Evolutionary conservation across 1,284 basidiomycete species (phyloP).

Genomic region (Earliella scabrosa): DNA sequence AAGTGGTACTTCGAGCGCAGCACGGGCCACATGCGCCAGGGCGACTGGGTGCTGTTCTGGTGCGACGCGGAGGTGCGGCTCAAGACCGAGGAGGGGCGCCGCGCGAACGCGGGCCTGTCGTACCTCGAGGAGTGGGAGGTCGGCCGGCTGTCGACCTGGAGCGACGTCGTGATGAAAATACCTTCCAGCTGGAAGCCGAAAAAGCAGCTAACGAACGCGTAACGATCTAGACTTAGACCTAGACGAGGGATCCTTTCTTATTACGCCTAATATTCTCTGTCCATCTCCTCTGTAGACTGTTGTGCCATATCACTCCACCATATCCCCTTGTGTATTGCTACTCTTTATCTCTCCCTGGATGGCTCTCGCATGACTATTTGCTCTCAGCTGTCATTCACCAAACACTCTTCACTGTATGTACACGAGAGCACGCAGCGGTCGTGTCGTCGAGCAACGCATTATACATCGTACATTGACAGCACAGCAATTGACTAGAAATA

Average conservation of each 20-base stretch:
- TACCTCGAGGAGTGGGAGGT: slow-evolving; percentile 85
- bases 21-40: slow-evolving; percentile 87
- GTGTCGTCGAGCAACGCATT: background rate
- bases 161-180: slow-evolving; percentile 73
- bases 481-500: background rate
- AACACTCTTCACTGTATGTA: background rate
- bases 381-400: background rate
- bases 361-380: background rate
- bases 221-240: background rate
- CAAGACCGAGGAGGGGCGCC: slow-evolving; percentile 66
- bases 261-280: background rate
- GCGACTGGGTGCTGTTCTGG: slow-evolving; percentile 95
- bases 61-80: slow-evolving; percentile 92
- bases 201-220: slow-evolving; percentile 27
- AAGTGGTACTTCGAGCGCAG: slow-evolving; percentile 99
- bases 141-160: slow-evolving; percentile 80
- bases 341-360: background rate
- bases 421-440: background rate
- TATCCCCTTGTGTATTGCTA: slow-evolving; percentile 15
- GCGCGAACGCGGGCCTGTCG: slow-evolving; percentile 63
- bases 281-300: slow-evolving; percentile 7
- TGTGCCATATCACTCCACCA: slow-evolving; percentile 5
- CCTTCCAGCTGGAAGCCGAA: slow-evolving; percentile 76
- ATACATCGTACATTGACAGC: background rate
- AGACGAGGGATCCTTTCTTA: background rate